A percentile compares a stretch with the other conserved stretches of the same genome.
Conservation (phyloP, 2,329 filamentous ascomycete species). For the Aureobasidium zeae region DNA sequence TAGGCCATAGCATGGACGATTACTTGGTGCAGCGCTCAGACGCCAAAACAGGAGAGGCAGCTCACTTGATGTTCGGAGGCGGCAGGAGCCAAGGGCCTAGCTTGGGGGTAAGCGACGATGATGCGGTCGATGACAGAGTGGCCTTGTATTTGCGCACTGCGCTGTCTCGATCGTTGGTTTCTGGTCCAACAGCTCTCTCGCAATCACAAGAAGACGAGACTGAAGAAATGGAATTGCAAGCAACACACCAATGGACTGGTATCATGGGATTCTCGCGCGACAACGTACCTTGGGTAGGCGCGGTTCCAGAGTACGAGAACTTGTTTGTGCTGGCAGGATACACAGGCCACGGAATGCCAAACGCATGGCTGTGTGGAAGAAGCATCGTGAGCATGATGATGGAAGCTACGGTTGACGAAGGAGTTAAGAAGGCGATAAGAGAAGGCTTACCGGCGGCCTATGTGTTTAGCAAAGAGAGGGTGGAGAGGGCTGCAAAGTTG, state of each 20-base stretch:
- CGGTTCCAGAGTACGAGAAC: slow-evolving; percentile 43
- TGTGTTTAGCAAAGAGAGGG: slow-evolving; percentile 21
- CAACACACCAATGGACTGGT: slow-evolving; percentile 57
- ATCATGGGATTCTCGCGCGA: slow-evolving; percentile 71
- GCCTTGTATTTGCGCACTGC: slow-evolving; percentile 46
- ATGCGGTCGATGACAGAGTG: slow-evolving; percentile 46
- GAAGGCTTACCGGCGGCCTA: slow-evolving; percentile 25
- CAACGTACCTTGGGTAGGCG: slow-evolving; percentile 59
- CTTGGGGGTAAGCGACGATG: slow-evolving; percentile 54
- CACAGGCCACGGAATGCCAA: slow-evolving; percentile 64
- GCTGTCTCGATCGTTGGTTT: slow-evolving; percentile 30
- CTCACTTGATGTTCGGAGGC: slow-evolving; percentile 62
- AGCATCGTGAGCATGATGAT: slow-evolving; percentile 53
- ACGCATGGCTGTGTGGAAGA: slow-evolving; percentile 57
- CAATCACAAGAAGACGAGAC: too few species aligned
- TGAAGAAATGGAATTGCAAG: slow-evolving; percentile 33
- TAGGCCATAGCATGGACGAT: slow-evolving; percentile 53
- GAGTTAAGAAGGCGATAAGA: slow-evolving; percentile 17
- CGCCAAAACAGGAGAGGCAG: slow-evolving; percentile 28
- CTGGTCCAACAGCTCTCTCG: too few species aligned
- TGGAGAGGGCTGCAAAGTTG: slow-evolving; percentile 21
- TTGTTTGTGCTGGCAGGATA: slow-evolving; percentile 34
- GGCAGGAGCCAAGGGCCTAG: slow-evolving; percentile 49
- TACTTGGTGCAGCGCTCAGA: slow-evolving; percentile 62
- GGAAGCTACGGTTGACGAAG: slow-evolving; percentile 22